Base-by-base conservation (phyloP, 139 green algal species). In the Axilococcus clingmanii region DNA sequence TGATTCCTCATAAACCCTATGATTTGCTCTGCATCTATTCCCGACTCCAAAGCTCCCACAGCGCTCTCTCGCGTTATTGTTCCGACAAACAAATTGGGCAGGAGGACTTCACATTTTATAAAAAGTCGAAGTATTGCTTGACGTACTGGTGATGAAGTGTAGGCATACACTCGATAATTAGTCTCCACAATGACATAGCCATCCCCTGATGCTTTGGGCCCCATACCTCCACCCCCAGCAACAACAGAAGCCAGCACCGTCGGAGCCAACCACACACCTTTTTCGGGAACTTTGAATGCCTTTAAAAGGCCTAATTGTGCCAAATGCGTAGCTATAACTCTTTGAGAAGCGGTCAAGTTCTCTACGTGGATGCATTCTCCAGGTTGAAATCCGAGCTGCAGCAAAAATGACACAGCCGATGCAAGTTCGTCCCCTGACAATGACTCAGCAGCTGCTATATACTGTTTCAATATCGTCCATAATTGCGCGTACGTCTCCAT, bases 51-150 rank as follows among this genome's bases (percentile, higher is more conserved):
- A 1, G 87, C 81, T 0, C 24, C 33, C 27, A 65, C 59, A 23
- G 87, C 72, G 49, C 53, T 79, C 43, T 94, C 82, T 0, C 81
- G 66, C 3, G 77, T 90, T 27, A 95, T 63, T 17, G 63, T 78
- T 46, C 85, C 85, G 24, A 95, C 82, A 69, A 85, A 88, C 49
- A 93, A 67, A 69, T 94, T 94, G 50, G 87, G 87, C 57, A 94
- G 82, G 27, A 82, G 36, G 29, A 66, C 81, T 49, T 95, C 87
- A n/a, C 63, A 72, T 28, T 68, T 66, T 32, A 74, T 65, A 50
- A 95, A 87, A 30, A 86, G 64, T 40, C 74, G 42, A 45, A 95
- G 62, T 17, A 94, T 68, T 7, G 81, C 69, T 2, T 65, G 48
- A 55, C 84, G 72, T 9, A 90, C 38, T 5, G 62, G 32, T 1